Evolutionary conservation across 495 filamentous ascomycete genomes (phyloP), one percentile per base, ranked within the genome.

Genomic region (Penicillium simplicissimum): DNA sequence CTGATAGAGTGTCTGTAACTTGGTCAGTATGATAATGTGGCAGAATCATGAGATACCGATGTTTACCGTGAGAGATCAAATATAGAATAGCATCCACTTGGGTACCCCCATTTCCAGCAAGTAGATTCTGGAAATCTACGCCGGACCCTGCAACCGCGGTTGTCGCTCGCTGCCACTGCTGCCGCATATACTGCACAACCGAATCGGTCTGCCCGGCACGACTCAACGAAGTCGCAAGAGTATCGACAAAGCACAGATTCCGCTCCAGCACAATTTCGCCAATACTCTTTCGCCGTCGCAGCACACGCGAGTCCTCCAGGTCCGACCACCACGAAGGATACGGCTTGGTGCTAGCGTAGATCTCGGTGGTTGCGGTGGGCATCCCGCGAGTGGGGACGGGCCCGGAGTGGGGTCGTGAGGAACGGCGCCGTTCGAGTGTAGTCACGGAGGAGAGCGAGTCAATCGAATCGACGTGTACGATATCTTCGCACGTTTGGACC

Each of bases 301-400:
- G 74, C 33, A 88, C 76, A 40, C 82, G 84, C 48, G 86, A 88
- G 55, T 92, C 87, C 40, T 96, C 91, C 55, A 93, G 71, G 64
- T 96, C 91, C n/a, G 90, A 89, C 92, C 92, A 97, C 95, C 95
- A 98, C 37, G 86, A 72, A 3, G 96, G 95, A 75, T 96, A 97
- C 57, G 95, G 85, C 67, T 90, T 90, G 14, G 95, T 97, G 68
- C 94, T 97, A 49, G 95, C 96, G 75, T 90, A 90, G 14, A 97
- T 87, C 72, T 97, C 96, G 9, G 86, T 87, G 55, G 95, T 87
- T 33, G 58, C 47, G 47, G 71, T 52, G 55, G 65, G 59, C 58
- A 68, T 62, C 65, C 74, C 51, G 63, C 73, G 61, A 69, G 63
- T 61, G 57, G 53, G 60, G 62, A 71, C 67, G 15, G 57, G 9